These are phyloP conservation scores for Lantana camara DNA, from an alignment of 257 asterid genomes.

Conservation along the genomic window DNA sequence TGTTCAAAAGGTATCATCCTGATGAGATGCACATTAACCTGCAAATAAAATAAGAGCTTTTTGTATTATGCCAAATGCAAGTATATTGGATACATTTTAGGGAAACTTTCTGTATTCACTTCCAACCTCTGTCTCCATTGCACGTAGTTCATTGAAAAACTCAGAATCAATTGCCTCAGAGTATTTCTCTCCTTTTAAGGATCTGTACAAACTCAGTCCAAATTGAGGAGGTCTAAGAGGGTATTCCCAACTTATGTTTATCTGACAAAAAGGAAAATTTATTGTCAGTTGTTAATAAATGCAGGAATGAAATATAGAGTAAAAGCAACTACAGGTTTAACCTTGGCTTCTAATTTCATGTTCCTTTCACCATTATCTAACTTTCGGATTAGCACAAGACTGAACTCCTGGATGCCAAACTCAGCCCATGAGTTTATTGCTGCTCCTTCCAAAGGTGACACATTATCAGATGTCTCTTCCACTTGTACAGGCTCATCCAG, in stretches of 20 bases:
- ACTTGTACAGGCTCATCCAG: conserved; percentile 60
- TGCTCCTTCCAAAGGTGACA: conserved; percentile 29
- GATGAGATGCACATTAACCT: conserved; percentile 81
- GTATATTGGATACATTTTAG: too few species aligned
- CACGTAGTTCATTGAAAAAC: conserved; percentile 90
- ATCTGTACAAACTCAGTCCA: conserved; percentile 46
- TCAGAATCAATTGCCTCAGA: conserved; percentile 48
- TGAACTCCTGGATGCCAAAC: conserved; percentile 59
- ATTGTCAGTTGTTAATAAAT: conserved; percentile 13
- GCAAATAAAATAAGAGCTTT: conserved; percentile 31
- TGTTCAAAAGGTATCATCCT: conserved; percentile 59
- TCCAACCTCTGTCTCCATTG: conserved; percentile 92
- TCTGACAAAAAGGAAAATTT: conserved; percentile 42
- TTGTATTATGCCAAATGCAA: neutral
- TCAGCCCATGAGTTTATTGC: conserved; percentile 57
- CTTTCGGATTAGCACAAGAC: conserved; percentile 63
- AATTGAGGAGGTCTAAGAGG: conserved; percentile 92
- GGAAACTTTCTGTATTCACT: too few species aligned
- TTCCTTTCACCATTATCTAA: conserved; percentile 46
- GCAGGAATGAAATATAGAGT: conserved; percentile 11
- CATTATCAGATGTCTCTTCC: conserved; percentile 52
- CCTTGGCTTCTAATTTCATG: conserved; percentile 85
- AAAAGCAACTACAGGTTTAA: conserved; percentile 29
- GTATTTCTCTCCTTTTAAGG: conserved; percentile 45
- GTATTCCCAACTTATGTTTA: conserved; percentile 76